phyloP scores from a whole-genome alignment of 352 stramenopile genomes.

The Phytophthora cactorum region DNA sequence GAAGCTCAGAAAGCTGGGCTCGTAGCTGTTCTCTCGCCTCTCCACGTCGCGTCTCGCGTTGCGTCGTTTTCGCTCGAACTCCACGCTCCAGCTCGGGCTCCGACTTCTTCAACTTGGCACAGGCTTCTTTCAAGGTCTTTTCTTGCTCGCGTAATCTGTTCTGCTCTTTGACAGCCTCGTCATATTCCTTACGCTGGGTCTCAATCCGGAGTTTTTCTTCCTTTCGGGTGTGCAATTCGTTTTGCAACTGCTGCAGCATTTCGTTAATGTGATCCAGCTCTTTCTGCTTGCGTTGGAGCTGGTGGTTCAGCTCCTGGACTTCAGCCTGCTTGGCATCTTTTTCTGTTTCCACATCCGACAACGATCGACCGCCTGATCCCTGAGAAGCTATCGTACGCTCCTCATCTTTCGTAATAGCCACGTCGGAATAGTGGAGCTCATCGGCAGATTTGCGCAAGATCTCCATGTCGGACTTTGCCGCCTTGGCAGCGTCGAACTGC shows the following conservation, averaged over 20 bases:
- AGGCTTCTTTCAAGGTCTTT: constrained; percentile 58
- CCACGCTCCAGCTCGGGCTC: constrained; percentile 53
- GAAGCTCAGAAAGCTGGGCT: constrained; percentile 43
- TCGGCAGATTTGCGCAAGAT: constrained; percentile 36
- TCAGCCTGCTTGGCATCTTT: constrained; percentile 60
- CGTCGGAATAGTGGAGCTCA: constrained; percentile 40
- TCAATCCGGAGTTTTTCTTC: constrained; percentile 63
- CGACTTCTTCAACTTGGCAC: constrained; percentile 38
- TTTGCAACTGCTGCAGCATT: constrained; percentile 61
- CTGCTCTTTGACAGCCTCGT: constrained; percentile 60
- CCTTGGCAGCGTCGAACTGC: constrained; percentile 42
- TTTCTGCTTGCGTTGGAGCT: constrained; percentile 63
- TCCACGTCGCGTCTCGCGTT: constrained; percentile 44
- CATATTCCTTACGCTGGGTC: constrained; percentile 58
- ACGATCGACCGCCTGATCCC: constrained; percentile 40
- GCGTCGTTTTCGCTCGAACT: constrained; percentile 47
- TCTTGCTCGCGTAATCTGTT: constrained; percentile 59
- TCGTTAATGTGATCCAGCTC: constrained; percentile 56
- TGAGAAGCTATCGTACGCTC: constrained; percentile 45
- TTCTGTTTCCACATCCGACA: constrained; percentile 48
- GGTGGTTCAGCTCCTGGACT: constrained; percentile 52
- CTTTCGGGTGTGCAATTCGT: constrained; percentile 64
- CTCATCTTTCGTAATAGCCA: constrained; percentile 44
- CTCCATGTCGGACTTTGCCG: constrained; percentile 42
- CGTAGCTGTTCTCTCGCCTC: constrained; percentile 38